Evolutionary conservation across 2,329 filamentous ascomycete species (phyloP).

Genomic region (Fonsecaea monophora): DNA sequence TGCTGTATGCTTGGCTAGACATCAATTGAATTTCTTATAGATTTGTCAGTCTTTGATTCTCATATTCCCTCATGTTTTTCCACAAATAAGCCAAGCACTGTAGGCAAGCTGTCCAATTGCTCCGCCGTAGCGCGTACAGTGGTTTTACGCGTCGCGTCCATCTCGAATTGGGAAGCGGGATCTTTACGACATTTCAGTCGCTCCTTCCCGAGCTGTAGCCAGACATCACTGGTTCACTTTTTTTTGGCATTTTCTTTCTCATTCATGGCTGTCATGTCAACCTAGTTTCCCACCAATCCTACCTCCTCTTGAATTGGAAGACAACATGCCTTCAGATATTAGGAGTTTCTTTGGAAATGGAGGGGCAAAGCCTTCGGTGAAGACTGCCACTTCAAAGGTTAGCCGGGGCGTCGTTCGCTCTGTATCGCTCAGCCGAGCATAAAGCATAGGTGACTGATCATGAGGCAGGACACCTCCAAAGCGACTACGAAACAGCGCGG

Average conservation of each 20-base stretch:
- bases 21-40: neutral
- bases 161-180: neutral
- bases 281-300: neutral
- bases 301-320: neutral
- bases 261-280: neutral
- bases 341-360: conserved; percentile 88
- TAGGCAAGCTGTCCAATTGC: neutral
- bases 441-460: neutral
- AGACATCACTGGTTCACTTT: neutral
- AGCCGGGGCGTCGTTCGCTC: conserved; percentile 19
- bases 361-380: conserved; percentile 48
- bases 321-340: conserved; percentile 80
- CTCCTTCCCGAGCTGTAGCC: neutral
- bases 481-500: conserved; percentile 24
- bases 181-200: conserved; percentile 1
- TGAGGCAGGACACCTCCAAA: conserved; percentile 12
- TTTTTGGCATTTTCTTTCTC: neutral
- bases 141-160: conserved; percentile 4
- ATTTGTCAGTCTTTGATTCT: neutral
- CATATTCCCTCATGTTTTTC: neutral
- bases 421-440: neutral
- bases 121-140: conserved; percentile 1
- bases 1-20: neutral
- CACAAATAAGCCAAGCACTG: neutral
- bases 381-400: neutral